Evolutionary conservation across 805 yeast species (phyloP).

Genomic region (Saccharomycopsis lassenensis): DNA sequence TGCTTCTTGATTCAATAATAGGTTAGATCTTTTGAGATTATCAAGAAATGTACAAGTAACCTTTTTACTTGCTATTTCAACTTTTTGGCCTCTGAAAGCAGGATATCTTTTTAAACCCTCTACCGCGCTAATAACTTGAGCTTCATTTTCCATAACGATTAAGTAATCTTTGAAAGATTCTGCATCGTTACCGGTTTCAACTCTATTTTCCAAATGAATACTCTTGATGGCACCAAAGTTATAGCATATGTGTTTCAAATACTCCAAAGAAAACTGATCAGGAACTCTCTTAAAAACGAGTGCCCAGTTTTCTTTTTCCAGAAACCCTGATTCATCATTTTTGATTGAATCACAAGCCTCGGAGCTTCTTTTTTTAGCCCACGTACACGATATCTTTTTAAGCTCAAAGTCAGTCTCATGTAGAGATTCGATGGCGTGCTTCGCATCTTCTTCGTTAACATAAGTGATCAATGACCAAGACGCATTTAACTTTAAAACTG

Average conservation of each 20-base stretch:
- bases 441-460: constrained; percentile 27
- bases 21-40: too few species aligned
- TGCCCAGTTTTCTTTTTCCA: neutral
- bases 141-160: constrained; percentile 9
- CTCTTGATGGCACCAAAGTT: constrained; percentile 11
- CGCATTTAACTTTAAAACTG: constrained; percentile 21
- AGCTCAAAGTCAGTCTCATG: constrained; percentile 24
- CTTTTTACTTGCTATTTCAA: too few species aligned
- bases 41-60: too few species aligned
- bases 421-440: constrained; percentile 26
- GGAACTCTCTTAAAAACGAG: constrained; percentile 10
- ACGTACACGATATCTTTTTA: constrained; percentile 23
- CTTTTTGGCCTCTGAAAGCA: neutral
- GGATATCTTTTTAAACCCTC: neutral
- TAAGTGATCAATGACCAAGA: constrained; percentile 34
- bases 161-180: constrained; percentile 2
- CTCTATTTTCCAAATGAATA: constrained; percentile 3
- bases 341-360: too few species aligned
- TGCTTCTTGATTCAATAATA: too few species aligned
- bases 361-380: constrained; percentile 21
- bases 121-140: constrained; percentile 1
- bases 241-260: constrained; percentile 7
- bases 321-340: constrained; percentile 7
- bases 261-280: constrained; percentile 3
- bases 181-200: too few species aligned